Base-by-base conservation (phyloP, 1,284 basidiomycete genomes). In the Trametes polyzona region DNA sequence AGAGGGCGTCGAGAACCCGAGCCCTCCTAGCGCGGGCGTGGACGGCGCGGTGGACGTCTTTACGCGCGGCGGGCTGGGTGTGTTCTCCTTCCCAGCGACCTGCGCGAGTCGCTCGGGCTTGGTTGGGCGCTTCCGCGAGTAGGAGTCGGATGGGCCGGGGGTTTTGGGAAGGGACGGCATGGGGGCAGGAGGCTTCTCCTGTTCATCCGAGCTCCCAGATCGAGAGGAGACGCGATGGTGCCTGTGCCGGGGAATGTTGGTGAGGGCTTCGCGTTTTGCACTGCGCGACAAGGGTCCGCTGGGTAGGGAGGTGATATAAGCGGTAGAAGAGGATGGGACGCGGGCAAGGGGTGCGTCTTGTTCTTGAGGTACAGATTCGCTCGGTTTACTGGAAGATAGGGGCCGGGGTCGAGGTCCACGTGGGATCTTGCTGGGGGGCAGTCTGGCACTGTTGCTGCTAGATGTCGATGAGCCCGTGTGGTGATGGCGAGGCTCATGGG, bases 41-140 rank as follows among this genome's bases (percentile, higher is more conserved):
- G 8, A 6, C 11, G n/a, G 32, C 30, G 50, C 17, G 24, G 26
- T 32, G 16, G 54, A 39, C 17, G 46, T 27, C 27, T n/a, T n/a
- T n/a, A 42, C 47, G 16, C 52, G 52, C 2, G 62, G 57, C 7
- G 62, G 62, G 43, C 55, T 58, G 0, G 65, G 62, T 1, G 60
- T 68, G 58, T 70, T 70, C 64, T 69, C 67, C 57, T 69, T 70
- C 51, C 64, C 65, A 10, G 50, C 29, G 21, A 52, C 21, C 50
- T 53, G 33, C 41, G 49, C 29, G 48, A 29, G 29, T 35, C 36
- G 50, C 29, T 40, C 41, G 47, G 27, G 51, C 23, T 50, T 55
- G 26, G 52, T 19, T n/a, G 37, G 27, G 27, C 47, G 44, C 26
- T 44, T 40, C 26, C 30, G 56, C 3, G 27, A 40, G 19, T 52